Base-by-base conservation (phyloP, 805 yeast genomes). In the Hanseniaspora valbyensis region DNA sequence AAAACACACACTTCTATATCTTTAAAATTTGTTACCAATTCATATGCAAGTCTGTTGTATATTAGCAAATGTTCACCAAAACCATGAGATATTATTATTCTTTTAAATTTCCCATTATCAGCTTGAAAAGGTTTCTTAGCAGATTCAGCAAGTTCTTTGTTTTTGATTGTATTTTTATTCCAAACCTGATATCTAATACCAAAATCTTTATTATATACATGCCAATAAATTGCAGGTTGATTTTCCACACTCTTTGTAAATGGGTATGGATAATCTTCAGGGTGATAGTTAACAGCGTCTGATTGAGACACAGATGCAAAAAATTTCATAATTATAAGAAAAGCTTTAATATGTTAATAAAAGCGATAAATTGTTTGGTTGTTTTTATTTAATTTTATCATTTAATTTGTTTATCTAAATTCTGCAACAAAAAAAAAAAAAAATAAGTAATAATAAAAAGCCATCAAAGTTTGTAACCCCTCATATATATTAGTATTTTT, bases 1-100 rank as follows among this genome's bases (percentile, higher is more conserved):
- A 76, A 84, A 59, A 75, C 75, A 60, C 79, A 81, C 0, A 75
- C 69, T 57, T 83, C 88, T 60, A 73, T 81, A 0, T 90, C 89
- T 12, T 56, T 53, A 21, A 59, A 58, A 2, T 74, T 66, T 8
- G n/a, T 32, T 2, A 48, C 34, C 50, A 82, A 60, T 3, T 68
- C 65, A 57, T 83, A 88, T 59, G 75, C 73, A 26, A 75, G 58
- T 46, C 75, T 73, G 32, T 68, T 63, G 58, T 79, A 81, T 1
- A 76, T 49, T 18, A 61, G 58, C 10, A 76, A 68, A 51, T 70
- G 71, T 57, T 83, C 94, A 16, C 77, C 74, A 62, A 81, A 83
- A 0, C 94, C 94, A 63, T 83, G 94, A 3, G 83, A 76, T 52
- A 74, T 70, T 2, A 83, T 51, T 3, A 83, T 57, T 52, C 81